phyloP scores from a whole-genome alignment of 1,284 basidiomycete species.

The Laetiporus sulphureus region DNA sequence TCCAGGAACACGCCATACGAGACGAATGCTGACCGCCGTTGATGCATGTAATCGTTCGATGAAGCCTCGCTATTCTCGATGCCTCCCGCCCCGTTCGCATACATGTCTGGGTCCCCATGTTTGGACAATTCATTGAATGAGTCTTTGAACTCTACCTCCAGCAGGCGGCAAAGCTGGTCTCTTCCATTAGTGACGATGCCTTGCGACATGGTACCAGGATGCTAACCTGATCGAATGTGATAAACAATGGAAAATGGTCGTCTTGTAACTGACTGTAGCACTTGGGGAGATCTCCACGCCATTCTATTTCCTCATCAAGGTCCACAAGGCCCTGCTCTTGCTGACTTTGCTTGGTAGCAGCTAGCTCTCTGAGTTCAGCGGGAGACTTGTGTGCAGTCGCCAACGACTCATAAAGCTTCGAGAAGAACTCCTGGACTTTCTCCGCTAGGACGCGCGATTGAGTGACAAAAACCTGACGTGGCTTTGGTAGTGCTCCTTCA shows the following conservation, averaged over 20 bases:
- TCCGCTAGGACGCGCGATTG: conserved; percentile 57
- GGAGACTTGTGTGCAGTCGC: conserved; percentile 31
- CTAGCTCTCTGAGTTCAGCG: conserved; percentile 29
- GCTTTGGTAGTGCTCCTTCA: conserved; percentile 22
- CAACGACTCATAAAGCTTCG: conserved; percentile 43
- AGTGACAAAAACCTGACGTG: conserved; percentile 68
- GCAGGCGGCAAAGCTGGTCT: conserved; percentile 31
- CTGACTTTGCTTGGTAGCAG: conserved; percentile 16
- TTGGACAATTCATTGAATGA: neutral
- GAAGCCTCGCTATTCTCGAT: neutral
- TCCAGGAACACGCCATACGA: conserved; percentile 46
- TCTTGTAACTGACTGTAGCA: conserved; percentile 54
- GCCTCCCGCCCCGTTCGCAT: conserved; percentile 3
- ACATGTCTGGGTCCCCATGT: conserved; percentile 5
- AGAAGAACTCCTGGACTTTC: conserved; percentile 63
- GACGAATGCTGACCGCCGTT: conserved; percentile 26
- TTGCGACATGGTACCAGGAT: neutral
- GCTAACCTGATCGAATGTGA: conserved; percentile 55
- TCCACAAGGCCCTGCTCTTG: conserved; percentile 36
- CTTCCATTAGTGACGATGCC: neutral
- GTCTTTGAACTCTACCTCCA: conserved; percentile 15
- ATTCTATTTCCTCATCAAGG: conserved; percentile 40
- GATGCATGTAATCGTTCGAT: conserved; percentile 23
- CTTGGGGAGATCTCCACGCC: conserved; percentile 41
- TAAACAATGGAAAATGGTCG: conserved; percentile 63